Percentiles rank a stretch among this genome's conserved stretches.
Conservation (phyloP, 768 basidiomycete genomes). For the Tulasnella calospora region DNA sequence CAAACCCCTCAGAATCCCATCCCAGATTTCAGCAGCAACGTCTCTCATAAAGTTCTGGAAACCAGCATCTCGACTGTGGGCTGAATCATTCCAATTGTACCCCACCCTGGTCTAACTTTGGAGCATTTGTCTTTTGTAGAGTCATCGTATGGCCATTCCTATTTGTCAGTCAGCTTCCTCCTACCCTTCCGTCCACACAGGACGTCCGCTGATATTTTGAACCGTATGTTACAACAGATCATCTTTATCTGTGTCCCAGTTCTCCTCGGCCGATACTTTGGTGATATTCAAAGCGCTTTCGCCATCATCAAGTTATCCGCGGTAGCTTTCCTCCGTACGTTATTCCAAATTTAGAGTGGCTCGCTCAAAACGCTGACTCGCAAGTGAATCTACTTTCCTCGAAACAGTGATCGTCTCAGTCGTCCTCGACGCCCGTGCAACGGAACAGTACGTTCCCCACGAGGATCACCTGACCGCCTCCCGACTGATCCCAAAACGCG, state of each 20-base stretch:
- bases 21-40: conserved; percentile 12
- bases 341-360: not conserved
- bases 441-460: not conserved
- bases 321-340: not conserved
- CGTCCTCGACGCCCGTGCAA: not conserved
- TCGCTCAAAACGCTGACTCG: too few relatives aligned
- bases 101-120: too few relatives aligned
- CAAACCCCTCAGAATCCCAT: not conserved
- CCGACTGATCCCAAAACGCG: not conserved
- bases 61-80: not conserved
- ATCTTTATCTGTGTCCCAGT: not conserved
- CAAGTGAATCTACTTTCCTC: too few relatives aligned
- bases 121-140: too few relatives aligned
- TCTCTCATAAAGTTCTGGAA: conserved; percentile 18
- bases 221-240: not conserved
- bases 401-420: not conserved
- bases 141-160: too few relatives aligned
- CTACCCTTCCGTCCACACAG: too few relatives aligned
- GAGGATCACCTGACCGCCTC: not conserved
- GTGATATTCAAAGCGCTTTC: conserved; percentile 4
- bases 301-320: conserved; percentile 1
- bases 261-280: not conserved
- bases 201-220: too few relatives aligned
- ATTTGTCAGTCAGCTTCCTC: too few relatives aligned
- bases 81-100: not conserved